Evolutionary conservation across 2,329 filamentous ascomycete species (phyloP), one percentile per base, ranked within the genome.

Genomic region (Curvularia eragrostidis): DNA sequence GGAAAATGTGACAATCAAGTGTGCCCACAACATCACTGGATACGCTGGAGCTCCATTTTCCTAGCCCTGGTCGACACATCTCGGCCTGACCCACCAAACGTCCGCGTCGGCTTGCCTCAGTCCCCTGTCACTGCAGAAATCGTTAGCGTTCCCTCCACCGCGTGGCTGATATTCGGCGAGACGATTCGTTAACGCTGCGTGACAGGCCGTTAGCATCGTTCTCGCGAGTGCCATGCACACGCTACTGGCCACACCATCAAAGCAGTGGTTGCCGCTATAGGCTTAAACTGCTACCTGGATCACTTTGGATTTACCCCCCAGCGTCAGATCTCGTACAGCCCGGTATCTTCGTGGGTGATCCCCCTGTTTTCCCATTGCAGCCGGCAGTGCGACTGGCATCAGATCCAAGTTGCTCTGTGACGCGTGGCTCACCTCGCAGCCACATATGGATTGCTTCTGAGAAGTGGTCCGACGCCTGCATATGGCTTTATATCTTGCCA

Each of bases 381-480:
- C 23, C 28, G 47, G 34, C 36, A 49, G 19, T 49, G 39, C 24
- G 30, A 49, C 19, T n/a, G 39, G 36, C 2, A 38, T 13, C 42
- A 28, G 15, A 43, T 34, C 19, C 43, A 47, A 43, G 47, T 42
- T 34, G n/a, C 24, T 41, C 21, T 42, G 34, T 34, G 38, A 23
- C 47, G 38, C 21, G 44, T 38, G 59, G 59, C 67, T 59, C 56
- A 56, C 66, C 18, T 52, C 21, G 65, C 66, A 70, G 69, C 63
- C 68, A 61, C 57, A 58, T 48, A 62, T 43, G 30, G 48, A 58
- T 58, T 63, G 51, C 55, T 59, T 51, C 26, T 48, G 38, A 44
- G 53, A 61, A 57, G 62, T 74, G 70, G 66, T 75, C 72, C 66
- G 67, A 75, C 43, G 58, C 50, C 54, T 53, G 61, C 66, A 69